phyloP scores from a whole-genome alignment of 164 flowering plant species.

The Macadamia integrifolia region DNA sequence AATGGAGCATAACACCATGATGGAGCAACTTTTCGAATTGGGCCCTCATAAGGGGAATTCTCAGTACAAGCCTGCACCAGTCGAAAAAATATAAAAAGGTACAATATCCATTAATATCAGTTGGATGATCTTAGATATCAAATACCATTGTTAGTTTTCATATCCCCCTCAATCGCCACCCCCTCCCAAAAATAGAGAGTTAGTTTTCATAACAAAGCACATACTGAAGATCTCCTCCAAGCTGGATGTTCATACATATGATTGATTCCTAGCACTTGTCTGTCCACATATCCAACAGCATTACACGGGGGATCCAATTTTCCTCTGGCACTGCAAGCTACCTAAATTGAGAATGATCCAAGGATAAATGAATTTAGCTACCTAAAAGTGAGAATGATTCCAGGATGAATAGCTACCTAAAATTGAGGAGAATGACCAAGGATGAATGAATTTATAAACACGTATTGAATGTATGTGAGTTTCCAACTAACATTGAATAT shows the following conservation, averaged over 20 bases:
- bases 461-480: not conserved
- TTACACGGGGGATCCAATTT: conserved; percentile 83
- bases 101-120: conserved; percentile 2
- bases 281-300: conserved; percentile 79
- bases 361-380: conserved; percentile 9
- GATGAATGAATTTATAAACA: not conserved
- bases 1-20: conserved; percentile 88
- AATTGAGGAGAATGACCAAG: not conserved
- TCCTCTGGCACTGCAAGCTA: conserved; percentile 65
- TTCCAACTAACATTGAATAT: too few species aligned
- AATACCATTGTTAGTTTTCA: not conserved
- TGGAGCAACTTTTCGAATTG: conserved; percentile 65
- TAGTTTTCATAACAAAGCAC: conserved; percentile 4
- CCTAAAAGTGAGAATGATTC: conserved; percentile 27
- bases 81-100: conserved; percentile 12
- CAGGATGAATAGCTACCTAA: not conserved
- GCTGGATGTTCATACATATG: conserved; percentile 84
- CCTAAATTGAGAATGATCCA: conserved; percentile 28
- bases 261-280: conserved; percentile 60
- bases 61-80: conserved; percentile 70
- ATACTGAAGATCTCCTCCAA: conserved; percentile 83
- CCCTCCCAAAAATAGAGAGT: not conserved
- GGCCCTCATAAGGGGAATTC: conserved; percentile 69
- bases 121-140: not conserved
- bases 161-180: too few species aligned